These are phyloP conservation scores for Rhizodiscina lignyota DNA, from an alignment of 495 filamentous ascomycete species.

Conservation along the genomic window DNA sequence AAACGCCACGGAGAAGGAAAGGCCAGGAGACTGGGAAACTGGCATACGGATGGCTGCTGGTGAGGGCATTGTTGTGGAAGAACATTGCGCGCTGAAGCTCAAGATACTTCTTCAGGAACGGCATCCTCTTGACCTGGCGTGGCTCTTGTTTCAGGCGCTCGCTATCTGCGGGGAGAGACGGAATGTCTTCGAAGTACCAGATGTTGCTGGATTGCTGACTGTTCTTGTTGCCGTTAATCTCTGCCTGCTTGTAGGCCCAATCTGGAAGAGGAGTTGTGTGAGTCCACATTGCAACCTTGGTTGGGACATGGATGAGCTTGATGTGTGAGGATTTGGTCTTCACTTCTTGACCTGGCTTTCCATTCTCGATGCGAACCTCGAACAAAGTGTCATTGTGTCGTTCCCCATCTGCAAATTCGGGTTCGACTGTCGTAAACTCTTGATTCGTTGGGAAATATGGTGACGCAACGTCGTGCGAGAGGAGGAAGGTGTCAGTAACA, in stretches of 20 bases:
- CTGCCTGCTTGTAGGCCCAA: slow-evolving; percentile 91
- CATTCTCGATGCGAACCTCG: slow-evolving; percentile 78
- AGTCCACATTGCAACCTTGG: slow-evolving; percentile 97
- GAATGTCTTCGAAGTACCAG: slow-evolving; percentile 86
- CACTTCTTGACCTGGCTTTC: slow-evolving; percentile 69
- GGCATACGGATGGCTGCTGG: slow-evolving; percentile 89
- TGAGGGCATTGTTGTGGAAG: slow-evolving; percentile 95
- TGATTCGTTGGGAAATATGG: slow-evolving; percentile 95
- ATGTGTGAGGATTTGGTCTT: slow-evolving; percentile 80
- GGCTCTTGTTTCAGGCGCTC: slow-evolving; percentile 54
- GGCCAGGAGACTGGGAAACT: slow-evolving; percentile 95
- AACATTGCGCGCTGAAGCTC: slow-evolving; percentile 98
- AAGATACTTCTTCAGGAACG: slow-evolving; percentile 88
- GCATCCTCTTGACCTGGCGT: slow-evolving; percentile 59
- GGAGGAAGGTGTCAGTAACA: slow-evolving; percentile 68
- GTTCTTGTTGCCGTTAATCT: slow-evolving; percentile 99
- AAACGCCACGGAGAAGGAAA: slow-evolving; percentile 88
- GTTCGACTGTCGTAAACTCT: slow-evolving; percentile 76
- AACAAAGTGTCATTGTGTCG: slow-evolving; percentile 85
- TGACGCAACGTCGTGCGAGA: slow-evolving; percentile 98
- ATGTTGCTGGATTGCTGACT: slow-evolving; percentile 75
- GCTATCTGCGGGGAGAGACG: slow-evolving; percentile 51
- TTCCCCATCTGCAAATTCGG: slow-evolving; percentile 56
- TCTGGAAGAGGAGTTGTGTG: slow-evolving; percentile 85
- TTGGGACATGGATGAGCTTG: slow-evolving; percentile 85